A percentile compares a stretch with the other conserved stretches of the same genome.
Conservation (phyloP, 768 basidiomycete genomes). For the Termitomyces sp. region DNA sequence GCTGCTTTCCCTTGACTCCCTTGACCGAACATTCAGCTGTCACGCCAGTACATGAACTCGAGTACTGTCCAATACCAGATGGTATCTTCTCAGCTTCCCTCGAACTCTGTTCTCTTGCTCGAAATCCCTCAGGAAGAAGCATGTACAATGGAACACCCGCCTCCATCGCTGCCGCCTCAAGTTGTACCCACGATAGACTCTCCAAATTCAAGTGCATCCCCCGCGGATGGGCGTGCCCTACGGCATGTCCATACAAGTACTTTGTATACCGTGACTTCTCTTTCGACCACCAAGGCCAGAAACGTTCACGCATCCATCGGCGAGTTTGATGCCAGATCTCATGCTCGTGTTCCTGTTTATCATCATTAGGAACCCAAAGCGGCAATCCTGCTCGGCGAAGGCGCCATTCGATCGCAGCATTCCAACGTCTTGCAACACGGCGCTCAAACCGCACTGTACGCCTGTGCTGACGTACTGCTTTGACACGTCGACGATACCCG, state of each 20-base stretch:
- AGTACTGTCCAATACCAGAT: background rate
- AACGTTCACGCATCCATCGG: background rate
- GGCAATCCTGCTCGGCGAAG: conserved; percentile 45
- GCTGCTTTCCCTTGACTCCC: background rate
- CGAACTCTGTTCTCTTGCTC: background rate
- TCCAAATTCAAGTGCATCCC: conserved; percentile 62
- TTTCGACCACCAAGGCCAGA: conserved; percentile 6
- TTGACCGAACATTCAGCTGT: background rate
- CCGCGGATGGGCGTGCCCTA: conserved; percentile 24
- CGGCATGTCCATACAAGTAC: background rate
- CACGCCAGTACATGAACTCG: background rate
- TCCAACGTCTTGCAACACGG: conserved; percentile 51
- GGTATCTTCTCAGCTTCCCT: background rate
- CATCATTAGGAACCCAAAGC: conserved; percentile 46
- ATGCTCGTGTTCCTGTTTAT: background rate
- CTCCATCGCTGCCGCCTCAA: conserved; percentile 62
- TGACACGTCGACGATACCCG: conserved; percentile 53
- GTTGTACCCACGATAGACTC: conserved; percentile 48
- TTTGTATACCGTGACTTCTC: conserved; percentile 2
- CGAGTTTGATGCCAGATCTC: conserved; percentile 1
- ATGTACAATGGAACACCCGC: conserved; percentile 56
- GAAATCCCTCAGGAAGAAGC: conserved; percentile 36
- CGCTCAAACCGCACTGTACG: conserved; percentile 35
- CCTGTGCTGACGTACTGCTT: conserved; percentile 39
- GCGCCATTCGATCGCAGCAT: conserved; percentile 57